These are phyloP conservation scores for Pythium rhizo-oryzae DNA, from an alignment of 352 stramenopile genomes.

Conservation along the genomic window DNA sequence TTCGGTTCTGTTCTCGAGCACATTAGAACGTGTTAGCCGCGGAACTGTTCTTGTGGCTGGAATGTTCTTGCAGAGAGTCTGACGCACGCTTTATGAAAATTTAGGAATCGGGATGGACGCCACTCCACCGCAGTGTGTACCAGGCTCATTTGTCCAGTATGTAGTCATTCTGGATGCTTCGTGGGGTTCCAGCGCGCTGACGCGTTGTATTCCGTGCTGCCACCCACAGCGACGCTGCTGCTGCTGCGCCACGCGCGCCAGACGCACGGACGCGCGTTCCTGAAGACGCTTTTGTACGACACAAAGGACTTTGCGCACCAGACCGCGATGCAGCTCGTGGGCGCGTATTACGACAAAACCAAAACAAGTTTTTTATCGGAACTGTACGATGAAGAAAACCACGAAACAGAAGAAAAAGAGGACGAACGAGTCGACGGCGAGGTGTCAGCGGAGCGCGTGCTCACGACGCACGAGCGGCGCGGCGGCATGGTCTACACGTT, in stretches of 20 bases:
- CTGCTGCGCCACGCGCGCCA: conserved; percentile 63
- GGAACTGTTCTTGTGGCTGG: not conserved
- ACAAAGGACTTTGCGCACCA: conserved; percentile 53
- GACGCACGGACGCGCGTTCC: conserved; percentile 50
- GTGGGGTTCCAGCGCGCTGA: not conserved
- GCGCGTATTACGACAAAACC: conserved; percentile 22
- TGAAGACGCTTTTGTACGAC: conserved; percentile 54
- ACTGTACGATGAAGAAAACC: conserved; percentile 7
- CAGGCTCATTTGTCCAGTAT: conserved; percentile 69
- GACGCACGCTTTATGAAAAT: not conserved
- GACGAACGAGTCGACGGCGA: conserved; percentile 3
- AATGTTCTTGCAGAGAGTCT: conserved; percentile 13
- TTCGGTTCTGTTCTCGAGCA: not conserved
- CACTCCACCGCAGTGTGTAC: conserved; percentile 75
- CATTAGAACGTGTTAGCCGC: not conserved
- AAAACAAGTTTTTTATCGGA: conserved; percentile 17
- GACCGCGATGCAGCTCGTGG: conserved; percentile 72
- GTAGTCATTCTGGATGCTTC: conserved; percentile 12
- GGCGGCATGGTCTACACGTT: conserved; percentile 80
- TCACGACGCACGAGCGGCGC: not conserved
- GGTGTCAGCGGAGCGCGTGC: too few relatives aligned
- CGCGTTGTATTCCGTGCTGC: conserved; percentile 10
- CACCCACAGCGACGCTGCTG: conserved; percentile 57
- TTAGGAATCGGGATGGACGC: conserved; percentile 84
- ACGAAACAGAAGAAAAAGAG: conserved; percentile 13